Percentiles rank a stretch among this genome's conserved stretches.
Conservation (phyloP, 2,329 filamentous ascomycete genomes). For the Samsoniella hepiali region DNA sequence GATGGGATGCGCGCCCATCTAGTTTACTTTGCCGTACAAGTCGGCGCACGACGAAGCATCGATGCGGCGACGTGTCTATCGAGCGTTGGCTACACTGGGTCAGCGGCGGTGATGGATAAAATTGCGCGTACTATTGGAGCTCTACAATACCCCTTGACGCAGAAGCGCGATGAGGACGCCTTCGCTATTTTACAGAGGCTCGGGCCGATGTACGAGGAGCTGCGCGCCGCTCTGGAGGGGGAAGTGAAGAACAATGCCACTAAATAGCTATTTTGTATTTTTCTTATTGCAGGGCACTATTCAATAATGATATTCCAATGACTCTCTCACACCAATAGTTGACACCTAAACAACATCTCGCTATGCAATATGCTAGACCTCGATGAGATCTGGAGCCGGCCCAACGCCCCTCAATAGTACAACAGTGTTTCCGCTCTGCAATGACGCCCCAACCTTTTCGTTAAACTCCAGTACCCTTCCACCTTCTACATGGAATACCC, state of each 20-base stretch:
- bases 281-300: neutral
- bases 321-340: neutral
- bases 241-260: neutral
- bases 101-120: slow-evolving; percentile 15
- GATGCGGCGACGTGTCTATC: slow-evolving; percentile 22
- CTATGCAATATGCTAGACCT: slow-evolving; percentile 36
- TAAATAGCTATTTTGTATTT: neutral
- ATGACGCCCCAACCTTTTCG: slow-evolving; percentile 72
- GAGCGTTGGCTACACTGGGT: slow-evolving; percentile 17
- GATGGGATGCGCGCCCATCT: slow-evolving; percentile 13
- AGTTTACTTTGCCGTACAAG: slow-evolving; percentile 21
- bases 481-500: slow-evolving; percentile 91
- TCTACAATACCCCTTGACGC: slow-evolving; percentile 22
- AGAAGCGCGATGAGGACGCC: slow-evolving; percentile 13
- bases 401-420: slow-evolving; percentile 84
- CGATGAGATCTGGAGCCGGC: slow-evolving; percentile 70
- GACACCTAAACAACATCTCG: neutral
- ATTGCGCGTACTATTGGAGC: slow-evolving; percentile 21
- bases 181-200: slow-evolving; percentile 17
- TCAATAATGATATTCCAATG: neutral
- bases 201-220: slow-evolving; percentile 21
- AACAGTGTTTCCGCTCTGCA: slow-evolving; percentile 83
- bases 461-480: slow-evolving; percentile 82
- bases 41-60: slow-evolving; percentile 20
- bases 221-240: slow-evolving; percentile 13